These are phyloP conservation scores for Tieghemostelium lacteum DNA, from an alignment of 78 protist species.

Conservation along the genomic window DNA sequence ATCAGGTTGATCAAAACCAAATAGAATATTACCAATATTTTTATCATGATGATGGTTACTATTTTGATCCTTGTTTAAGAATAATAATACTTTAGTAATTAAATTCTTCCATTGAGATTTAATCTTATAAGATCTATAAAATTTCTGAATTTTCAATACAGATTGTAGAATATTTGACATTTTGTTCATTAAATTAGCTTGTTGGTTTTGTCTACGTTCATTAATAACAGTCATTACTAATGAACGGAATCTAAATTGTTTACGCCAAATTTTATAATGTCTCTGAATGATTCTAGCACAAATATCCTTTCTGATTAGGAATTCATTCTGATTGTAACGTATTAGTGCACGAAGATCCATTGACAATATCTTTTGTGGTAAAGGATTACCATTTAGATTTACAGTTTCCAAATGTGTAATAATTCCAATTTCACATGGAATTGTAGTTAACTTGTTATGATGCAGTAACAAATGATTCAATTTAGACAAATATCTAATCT, in stretches of 20 bases:
- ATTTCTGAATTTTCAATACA: slow-evolving; percentile 45
- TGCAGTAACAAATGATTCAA: slow-evolving; percentile 50
- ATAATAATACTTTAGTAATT: slow-evolving; percentile 21
- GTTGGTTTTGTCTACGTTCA: not conserved
- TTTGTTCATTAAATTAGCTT: not conserved
- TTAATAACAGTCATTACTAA: slow-evolving; percentile 12
- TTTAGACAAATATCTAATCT: slow-evolving; percentile 19
- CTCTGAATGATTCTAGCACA: slow-evolving; percentile 51
- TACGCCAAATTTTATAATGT: slow-evolving; percentile 55
- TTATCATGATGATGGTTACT: not conserved
- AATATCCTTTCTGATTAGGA: slow-evolving; percentile 8
- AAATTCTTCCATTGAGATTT: slow-evolving; percentile 16
- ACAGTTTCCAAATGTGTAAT: slow-evolving; percentile 16
- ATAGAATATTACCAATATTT: not conserved
- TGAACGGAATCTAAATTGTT: slow-evolving; percentile 23
- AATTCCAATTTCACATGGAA: slow-evolving; percentile 34
- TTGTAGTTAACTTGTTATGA: slow-evolving; percentile 12
- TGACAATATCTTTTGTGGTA: slow-evolving; percentile 3
- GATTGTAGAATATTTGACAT: slow-evolving; percentile 3
- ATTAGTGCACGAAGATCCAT: slow-evolving; percentile 4
- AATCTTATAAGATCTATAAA: slow-evolving; percentile 14
- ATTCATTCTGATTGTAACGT: not conserved
- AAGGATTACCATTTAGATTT: slow-evolving; percentile 48
- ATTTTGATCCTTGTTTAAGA: not conserved
- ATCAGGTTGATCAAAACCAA: too few species aligned